Evolutionary conservation across 768 basidiomycete genomes (phyloP).

Genomic region (Paxillus ammoniavirescens): DNA sequence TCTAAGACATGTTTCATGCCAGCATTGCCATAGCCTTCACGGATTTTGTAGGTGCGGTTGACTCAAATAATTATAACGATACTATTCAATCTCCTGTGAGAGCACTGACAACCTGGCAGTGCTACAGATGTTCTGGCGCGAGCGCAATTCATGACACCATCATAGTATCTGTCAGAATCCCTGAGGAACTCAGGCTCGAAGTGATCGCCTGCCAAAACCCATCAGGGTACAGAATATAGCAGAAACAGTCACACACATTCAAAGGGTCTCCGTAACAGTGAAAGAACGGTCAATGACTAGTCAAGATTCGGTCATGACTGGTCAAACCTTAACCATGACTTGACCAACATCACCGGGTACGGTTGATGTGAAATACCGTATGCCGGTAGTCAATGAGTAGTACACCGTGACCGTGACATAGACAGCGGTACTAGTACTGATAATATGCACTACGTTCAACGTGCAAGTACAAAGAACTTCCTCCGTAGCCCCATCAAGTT

Average conservation of each 20-base stretch:
- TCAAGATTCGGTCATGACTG: not conserved
- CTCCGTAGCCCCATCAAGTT: too few species aligned
- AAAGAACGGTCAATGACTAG: not conserved
- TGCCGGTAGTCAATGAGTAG: not conserved
- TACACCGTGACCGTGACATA: not conserved
- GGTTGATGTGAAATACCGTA: too few species aligned
- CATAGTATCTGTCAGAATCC: constrained; percentile 50
- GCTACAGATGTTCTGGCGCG: constrained; percentile 58
- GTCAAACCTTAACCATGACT: not conserved
- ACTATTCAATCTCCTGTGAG: not conserved
- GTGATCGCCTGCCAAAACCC: constrained; percentile 50
- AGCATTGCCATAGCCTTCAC: constrained; percentile 40
- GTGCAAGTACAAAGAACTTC: too few species aligned
- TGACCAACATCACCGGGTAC: not conserved
- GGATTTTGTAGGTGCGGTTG: constrained; percentile 44
- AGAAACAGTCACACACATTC: constrained; percentile 32
- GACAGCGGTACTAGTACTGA: too few species aligned
- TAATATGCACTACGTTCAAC: too few species aligned
- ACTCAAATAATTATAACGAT: constrained; percentile 15
- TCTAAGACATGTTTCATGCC: constrained; percentile 46
- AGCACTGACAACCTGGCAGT: constrained; percentile 57
- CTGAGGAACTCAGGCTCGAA: constrained; percentile 58
- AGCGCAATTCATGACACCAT: constrained; percentile 58
- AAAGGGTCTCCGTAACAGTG: constrained; percentile 40
- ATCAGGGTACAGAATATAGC: not conserved